A percentile compares a stretch with the other conserved stretches of the same genome.
phyloP scores from a whole-genome alignment of 129 eudicot species.

The Saposhnikovia divaricata region DNA sequence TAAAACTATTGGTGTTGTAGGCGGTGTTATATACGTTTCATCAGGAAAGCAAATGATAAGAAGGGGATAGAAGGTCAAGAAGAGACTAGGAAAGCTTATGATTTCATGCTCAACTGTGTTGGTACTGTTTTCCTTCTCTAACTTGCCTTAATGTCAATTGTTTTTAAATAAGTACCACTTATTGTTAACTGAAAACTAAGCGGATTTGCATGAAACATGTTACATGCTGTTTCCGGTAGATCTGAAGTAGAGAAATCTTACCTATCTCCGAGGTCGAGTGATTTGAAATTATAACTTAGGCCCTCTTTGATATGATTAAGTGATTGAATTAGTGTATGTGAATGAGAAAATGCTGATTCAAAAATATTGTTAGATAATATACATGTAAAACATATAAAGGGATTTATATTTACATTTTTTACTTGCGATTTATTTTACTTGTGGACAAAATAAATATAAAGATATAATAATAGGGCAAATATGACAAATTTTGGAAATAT shows the following conservation, averaged over 20 bases:
- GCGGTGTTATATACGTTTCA: conserved; percentile 93
- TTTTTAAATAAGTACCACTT: background rate
- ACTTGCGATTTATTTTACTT: background rate
- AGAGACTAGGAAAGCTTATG: conserved; percentile 96
- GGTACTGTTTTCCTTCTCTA: conserved; percentile 41
- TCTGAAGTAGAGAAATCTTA: background rate
- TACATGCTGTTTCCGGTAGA: background rate
- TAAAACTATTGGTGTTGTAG: conserved; percentile 33
- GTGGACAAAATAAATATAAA: background rate
- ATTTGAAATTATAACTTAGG: background rate
- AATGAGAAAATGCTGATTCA: background rate
- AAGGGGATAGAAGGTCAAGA: conserved; percentile 91
- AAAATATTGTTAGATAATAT: background rate
- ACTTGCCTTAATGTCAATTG: background rate
- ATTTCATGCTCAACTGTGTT: conserved; percentile 79
- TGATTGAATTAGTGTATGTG: background rate
- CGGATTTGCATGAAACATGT: background rate
- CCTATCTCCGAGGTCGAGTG: background rate
- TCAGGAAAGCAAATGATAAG: conserved; percentile 89
- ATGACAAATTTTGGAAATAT: too few species aligned
- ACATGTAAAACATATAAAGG: background rate
- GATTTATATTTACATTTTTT: background rate
- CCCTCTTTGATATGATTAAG: background rate
- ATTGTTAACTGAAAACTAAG: background rate
- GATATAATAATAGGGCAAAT: too few species aligned